Evolutionary conservation across 202 grass and related monocot species (phyloP), one percentile per base, ranked within the genome.

Genomic region (Saccharum hybrid): DNA sequence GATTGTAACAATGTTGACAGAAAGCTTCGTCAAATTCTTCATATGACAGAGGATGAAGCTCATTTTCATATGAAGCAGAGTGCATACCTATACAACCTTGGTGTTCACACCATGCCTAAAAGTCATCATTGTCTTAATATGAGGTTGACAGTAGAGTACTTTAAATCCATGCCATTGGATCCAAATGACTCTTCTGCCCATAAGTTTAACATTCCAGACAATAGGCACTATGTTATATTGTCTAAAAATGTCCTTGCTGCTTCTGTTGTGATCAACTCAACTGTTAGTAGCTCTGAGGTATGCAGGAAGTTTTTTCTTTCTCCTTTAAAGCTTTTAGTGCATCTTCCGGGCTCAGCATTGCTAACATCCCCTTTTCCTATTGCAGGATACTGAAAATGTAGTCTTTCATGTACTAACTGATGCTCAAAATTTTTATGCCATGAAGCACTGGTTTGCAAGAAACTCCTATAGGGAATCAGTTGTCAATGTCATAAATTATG

Each of bases 21-120:
- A 82, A 98, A 98, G 80, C 88, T 98, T 77, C 79, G 88, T 31
- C 92, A 94, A 80, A 94, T 94, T 89, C 95, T 98, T 82, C 84
- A 93, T 81, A 89, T 90, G 86, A 98, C 90, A 54, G 95, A 98
- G 68, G 90, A 92, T 86, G 95, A 98, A 91, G 89, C 91, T 69
- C 88, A 85, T 86, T 98, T 98, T 84, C 95, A 98, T 91, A 94
- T 91, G 89, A 92, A 91, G 81, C 95, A 98, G 74, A 98, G 92
- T 90, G 95, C 92, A 75, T 98, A 93, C 77, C 83, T 98, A 22
- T 95, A 98, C 87, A 86, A 93, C 33, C 92, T 98, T 74, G 90
- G 95, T 91, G 95, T 98, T 85, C 91, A 95, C 86, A 98, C 95
- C 22, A 98, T 98, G 92, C 92, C 95, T 39, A 97, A 97, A 91